phyloP scores from a whole-genome alignment of 352 stramenopile genomes.

The Globisporangium megalacanthum region DNA sequence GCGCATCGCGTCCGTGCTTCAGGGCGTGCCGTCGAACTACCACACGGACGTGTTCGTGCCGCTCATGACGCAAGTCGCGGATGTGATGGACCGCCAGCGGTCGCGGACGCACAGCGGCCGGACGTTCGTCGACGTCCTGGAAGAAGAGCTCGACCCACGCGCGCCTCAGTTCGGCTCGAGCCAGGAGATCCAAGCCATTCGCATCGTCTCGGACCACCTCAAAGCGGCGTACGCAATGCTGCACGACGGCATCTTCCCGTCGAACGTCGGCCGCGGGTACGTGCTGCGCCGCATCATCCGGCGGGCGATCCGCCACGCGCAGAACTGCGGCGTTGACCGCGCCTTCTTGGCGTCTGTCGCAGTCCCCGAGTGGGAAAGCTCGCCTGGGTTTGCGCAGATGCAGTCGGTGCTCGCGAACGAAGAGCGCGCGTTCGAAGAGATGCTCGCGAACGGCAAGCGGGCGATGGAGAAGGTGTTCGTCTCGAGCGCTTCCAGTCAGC shows the following conservation, averaged over 20 bases:
- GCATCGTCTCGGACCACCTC: slow-evolving; percentile 95
- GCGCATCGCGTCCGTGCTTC: slow-evolving; percentile 92
- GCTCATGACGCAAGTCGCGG: slow-evolving; percentile 54
- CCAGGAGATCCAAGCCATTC: slow-evolving; percentile 56
- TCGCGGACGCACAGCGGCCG: slow-evolving; percentile 6
- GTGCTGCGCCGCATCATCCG: slow-evolving; percentile 93
- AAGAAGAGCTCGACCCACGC: slow-evolving; percentile 37
- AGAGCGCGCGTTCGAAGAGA: slow-evolving; percentile 66
- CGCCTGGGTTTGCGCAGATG: slow-evolving; percentile 48
- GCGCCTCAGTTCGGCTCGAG: slow-evolving; percentile 39
- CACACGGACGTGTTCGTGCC: slow-evolving; percentile 96
- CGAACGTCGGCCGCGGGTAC: slow-evolving; percentile 95
- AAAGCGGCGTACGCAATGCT: slow-evolving; percentile 93
- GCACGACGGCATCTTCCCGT: slow-evolving; percentile 93
- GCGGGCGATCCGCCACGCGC: slow-evolving; percentile 73
- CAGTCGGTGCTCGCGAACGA: slow-evolving; percentile 64
- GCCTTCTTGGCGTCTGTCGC: slow-evolving; percentile 50
- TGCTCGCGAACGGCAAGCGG: slow-evolving; percentile 48
- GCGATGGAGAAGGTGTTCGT: slow-evolving; percentile 61
- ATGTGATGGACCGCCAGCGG: slow-evolving; percentile 36
- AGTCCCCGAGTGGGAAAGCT: slow-evolving; percentile 35
- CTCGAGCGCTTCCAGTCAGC: slow-evolving; percentile 15
- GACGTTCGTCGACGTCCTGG: slow-evolving; percentile 32
- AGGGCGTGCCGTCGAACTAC: slow-evolving; percentile 94
- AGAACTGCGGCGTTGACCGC: slow-evolving; percentile 46